Evolutionary conservation across 257 asterid species (phyloP).

Genomic region (Henckelia pumila): DNA sequence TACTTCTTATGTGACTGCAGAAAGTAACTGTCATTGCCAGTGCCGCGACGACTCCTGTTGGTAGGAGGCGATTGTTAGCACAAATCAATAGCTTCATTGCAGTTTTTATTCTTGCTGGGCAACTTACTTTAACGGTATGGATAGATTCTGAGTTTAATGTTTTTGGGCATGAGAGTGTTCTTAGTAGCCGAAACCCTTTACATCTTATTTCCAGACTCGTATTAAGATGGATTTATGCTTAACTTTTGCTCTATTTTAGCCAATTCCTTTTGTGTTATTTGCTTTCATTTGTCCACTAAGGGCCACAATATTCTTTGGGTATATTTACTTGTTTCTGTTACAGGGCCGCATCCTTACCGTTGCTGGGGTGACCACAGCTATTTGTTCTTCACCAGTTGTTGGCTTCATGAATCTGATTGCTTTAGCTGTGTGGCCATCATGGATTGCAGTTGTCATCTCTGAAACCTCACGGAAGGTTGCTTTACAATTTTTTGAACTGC

Average conservation of each 20-base stretch:
- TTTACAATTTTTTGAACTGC: constrained; percentile 16
- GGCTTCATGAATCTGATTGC: constrained; percentile 75
- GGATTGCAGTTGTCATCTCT: constrained; percentile 36
- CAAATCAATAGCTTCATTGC: constrained; percentile 96
- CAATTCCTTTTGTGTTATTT: neutral
- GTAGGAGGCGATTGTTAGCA: constrained; percentile 82
- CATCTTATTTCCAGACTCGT: too few relatives aligned
- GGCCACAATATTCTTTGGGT: constrained; percentile 1
- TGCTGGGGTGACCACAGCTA: constrained; percentile 34
- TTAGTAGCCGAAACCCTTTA: neutral
- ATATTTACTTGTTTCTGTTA: neutral
- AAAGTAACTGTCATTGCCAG: constrained; percentile 90
- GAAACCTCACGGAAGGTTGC: constrained; percentile 89
- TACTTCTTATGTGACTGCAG: constrained; percentile 46
- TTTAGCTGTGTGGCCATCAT: constrained; percentile 64
- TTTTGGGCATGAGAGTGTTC: neutral
- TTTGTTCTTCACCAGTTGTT: constrained; percentile 77
- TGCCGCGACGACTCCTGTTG: constrained; percentile 68
- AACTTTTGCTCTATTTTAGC: constrained; percentile 2
- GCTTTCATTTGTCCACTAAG: neutral
- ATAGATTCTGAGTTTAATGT: constrained; percentile 17
- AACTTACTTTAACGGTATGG: constrained; percentile 83
- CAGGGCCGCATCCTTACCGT: too few relatives aligned
- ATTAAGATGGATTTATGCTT: too few relatives aligned
- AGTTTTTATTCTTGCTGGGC: constrained; percentile 90